Evolutionary conservation across 352 stramenopile species (phyloP).

Genomic region (Phytophthora macrochlamydospora): DNA sequence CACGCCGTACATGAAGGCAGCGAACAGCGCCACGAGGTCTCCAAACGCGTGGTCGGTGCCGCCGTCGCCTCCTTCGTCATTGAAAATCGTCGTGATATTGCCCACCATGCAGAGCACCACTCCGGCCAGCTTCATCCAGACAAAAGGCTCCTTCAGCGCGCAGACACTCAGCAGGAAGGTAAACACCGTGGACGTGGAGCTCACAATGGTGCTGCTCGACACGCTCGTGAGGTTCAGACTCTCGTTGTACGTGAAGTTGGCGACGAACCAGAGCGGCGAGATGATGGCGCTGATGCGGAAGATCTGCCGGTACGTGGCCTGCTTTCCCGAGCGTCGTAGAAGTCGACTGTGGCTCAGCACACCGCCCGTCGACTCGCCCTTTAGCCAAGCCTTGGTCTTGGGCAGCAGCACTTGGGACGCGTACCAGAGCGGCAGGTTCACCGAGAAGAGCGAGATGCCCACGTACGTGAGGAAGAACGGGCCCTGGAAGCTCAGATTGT

Average conservation of each 20-base stretch:
- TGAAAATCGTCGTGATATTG: slow-evolving; percentile 86
- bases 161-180: slow-evolving; percentile 91
- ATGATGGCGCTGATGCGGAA: slow-evolving; percentile 71
- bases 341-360: slow-evolving; percentile 46
- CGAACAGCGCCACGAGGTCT: slow-evolving; percentile 70
- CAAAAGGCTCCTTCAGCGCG: slow-evolving; percentile 81
- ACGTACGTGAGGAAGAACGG: slow-evolving; percentile 92
- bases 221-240: slow-evolving; percentile 93
- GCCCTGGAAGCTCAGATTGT: slow-evolving; percentile 82
- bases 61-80: slow-evolving; percentile 49
- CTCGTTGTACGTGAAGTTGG: slow-evolving; percentile 95
- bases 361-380: slow-evolving; percentile 37
- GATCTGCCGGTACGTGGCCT: slow-evolving; percentile 53
- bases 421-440: slow-evolving; percentile 85
- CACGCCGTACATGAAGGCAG: slow-evolving; percentile 92
- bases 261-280: slow-evolving; percentile 94
- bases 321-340: slow-evolving; percentile 29
- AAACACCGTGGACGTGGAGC: slow-evolving; percentile 93
- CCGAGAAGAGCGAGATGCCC: slow-evolving; percentile 83
- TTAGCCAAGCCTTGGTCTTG: slow-evolving; percentile 39
- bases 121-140: slow-evolving; percentile 79
- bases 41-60: slow-evolving; percentile 53
- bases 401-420: slow-evolving; percentile 57
- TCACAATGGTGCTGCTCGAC: slow-evolving; percentile 95
- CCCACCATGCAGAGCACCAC: slow-evolving; percentile 89